Evolutionary conservation across 176 grass and related monocot genomes (phyloP), one percentile per base, ranked within the genome.

Genomic region (Hordeum marinum): DNA sequence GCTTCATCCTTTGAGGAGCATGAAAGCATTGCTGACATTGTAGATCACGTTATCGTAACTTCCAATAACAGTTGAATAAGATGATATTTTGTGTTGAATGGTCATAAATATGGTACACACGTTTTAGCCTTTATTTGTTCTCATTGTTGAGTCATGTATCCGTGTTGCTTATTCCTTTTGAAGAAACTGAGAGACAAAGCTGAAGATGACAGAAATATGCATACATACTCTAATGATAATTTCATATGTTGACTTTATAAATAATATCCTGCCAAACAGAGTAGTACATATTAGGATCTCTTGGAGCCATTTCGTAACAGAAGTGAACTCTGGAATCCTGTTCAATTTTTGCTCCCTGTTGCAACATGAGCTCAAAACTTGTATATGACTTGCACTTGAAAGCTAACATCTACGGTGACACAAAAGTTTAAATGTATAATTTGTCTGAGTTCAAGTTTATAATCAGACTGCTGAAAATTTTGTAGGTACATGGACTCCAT

Each of bases 401-500:
- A 65, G 31, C 32, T 75, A 37, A 39, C 31, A 42, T 63, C 1
- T 43, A 69, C 6, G 34, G 23, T 0, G 25, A 43, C 42, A 42
- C 3, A 18, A 4, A 72, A 24, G 46, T 50, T 4, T 66, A 31
- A 70, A 72, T 45, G 11, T 18, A 52, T 52, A 52, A 52, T 52
- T 52, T 52, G 54, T 20, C 70, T 83, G 32, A 39, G 3, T 31
- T 18, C 18, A 55, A 36, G 58, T 15, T 17, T 48, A 29, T 11
- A 65, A 37, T 5, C 3, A 7, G 21, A 65, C 17, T 57, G 11
- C 48, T 26, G 41, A 29, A 35, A 83, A 70, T 39, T 54, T 80
- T 88, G 48, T 83, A 97, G 94, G 89, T 94, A 92, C 82, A 82
- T 91, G 35, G 78, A 89, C 62, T 84, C 79, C 12, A 64, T 92